phyloP scores from a whole-genome alignment of 2,329 filamentous ascomycete genomes.

The Colletotrichum neosansevieriae region DNA sequence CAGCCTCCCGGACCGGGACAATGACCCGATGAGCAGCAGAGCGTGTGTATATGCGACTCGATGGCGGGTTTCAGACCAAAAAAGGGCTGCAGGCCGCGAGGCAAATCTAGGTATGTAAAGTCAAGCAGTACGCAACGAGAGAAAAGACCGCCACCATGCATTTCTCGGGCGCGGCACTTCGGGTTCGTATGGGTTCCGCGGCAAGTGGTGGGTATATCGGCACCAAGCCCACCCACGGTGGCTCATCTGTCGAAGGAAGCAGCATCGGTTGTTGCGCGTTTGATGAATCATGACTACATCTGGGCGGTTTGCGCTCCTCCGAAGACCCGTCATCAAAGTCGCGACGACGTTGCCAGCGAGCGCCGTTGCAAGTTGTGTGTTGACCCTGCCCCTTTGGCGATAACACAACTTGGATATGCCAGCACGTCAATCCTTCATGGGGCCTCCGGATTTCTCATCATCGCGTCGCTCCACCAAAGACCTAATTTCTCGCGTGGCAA shows the following conservation, averaged over 20 bases:
- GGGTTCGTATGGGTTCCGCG: conserved; percentile 24
- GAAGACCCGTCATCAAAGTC: neutral
- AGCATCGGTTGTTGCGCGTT: neutral
- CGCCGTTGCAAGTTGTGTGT: neutral
- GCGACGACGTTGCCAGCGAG: neutral
- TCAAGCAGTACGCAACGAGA: neutral
- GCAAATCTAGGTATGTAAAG: neutral
- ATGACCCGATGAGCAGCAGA: conserved; percentile 5
- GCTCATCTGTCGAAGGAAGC: neutral
- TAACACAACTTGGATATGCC: neutral
- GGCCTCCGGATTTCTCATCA: neutral
- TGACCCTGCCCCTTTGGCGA: neutral
- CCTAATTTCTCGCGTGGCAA: conserved; percentile 3
- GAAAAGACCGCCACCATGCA: conserved; percentile 26
- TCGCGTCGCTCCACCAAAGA: neutral
- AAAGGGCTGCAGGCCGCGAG: conserved; percentile 22
- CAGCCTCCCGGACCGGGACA: conserved; percentile 8
- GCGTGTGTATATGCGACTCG: conserved; percentile 21
- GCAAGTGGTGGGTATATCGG: conserved; percentile 22
- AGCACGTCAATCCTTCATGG: neutral
- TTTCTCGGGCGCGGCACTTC: conserved; percentile 31
- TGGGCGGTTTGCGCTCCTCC: neutral
- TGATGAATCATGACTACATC: conserved; percentile 18
- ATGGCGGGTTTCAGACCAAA: conserved; percentile 25
- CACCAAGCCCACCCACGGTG: neutral